These are phyloP conservation scores for Camellia granthamiana DNA, from an alignment of 148 eudicot genomes.

Conservation along the genomic window DNA sequence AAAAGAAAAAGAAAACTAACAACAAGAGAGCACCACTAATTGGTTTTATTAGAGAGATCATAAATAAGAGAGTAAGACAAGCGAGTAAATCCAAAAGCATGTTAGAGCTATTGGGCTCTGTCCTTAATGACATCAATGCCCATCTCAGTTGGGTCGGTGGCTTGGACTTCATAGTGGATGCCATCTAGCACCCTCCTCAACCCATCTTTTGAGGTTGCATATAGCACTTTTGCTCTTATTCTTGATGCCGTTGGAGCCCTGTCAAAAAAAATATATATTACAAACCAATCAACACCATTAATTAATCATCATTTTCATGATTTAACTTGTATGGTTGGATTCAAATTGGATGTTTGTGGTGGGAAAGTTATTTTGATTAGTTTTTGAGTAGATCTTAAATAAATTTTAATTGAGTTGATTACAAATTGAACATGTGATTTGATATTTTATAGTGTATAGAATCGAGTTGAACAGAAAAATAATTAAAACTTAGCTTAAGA, in stretches of 20 bases:
- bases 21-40: neutral
- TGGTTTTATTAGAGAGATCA: neutral
- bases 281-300: neutral
- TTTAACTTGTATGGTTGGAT: too few species aligned
- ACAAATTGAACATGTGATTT: too few species aligned
- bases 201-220: constrained; percentile 84
- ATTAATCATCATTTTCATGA: neutral
- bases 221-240: constrained; percentile 75
- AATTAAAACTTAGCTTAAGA: too few species aligned
- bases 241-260: constrained; percentile 87
- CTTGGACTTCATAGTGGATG: constrained; percentile 77
- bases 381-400: too few species aligned
- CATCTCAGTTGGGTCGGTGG: constrained; percentile 91
- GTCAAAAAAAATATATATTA: neutral
- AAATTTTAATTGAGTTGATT: too few species aligned
- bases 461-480: too few species aligned
- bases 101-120: constrained; percentile 45
- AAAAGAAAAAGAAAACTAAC: neutral
- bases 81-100: too few species aligned
- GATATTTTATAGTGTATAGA: too few species aligned
- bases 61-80: too few species aligned
- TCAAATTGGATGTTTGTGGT: too few species aligned
- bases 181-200: constrained; percentile 81
- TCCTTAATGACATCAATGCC: constrained; percentile 71
- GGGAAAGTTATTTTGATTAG: too few species aligned